A percentile compares a stretch with the other conserved stretches of the same genome.
Conservation (phyloP, 1,284 basidiomycete genomes). For the Polyporus tsugae region DNA sequence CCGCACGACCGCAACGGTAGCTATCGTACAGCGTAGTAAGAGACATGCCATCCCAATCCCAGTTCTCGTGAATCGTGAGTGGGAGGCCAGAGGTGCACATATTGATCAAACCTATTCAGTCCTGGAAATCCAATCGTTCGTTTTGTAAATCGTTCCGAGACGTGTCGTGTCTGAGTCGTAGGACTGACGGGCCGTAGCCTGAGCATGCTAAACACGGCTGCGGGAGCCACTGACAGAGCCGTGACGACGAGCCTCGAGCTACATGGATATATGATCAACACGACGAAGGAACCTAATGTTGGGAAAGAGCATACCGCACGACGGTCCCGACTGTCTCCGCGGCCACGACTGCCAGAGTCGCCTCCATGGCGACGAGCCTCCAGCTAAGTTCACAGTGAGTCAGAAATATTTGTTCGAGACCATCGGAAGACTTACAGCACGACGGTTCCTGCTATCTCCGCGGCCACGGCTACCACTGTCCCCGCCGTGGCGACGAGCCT, state of each 20-base stretch:
- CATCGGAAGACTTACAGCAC: conserved; percentile 11
- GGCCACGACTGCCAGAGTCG: conserved; percentile 25
- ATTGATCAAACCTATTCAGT: not conserved
- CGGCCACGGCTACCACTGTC: conserved; percentile 23
- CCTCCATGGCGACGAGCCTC: conserved; percentile 26
- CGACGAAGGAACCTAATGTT: not conserved
- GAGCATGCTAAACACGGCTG: conserved; percentile 13
- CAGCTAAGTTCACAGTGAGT: conserved; percentile 7
- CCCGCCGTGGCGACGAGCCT: conserved; percentile 23
- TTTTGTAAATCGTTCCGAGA: conserved; percentile 9
- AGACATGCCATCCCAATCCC: not conserved
- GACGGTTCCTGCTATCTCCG: conserved; percentile 23
- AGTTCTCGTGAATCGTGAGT: too few species aligned
- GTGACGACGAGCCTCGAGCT: conserved; percentile 21
- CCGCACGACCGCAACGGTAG: too few species aligned
- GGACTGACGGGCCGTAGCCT: not conserved
- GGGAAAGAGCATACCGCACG: conserved; percentile 3
- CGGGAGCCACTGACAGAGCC: conserved; percentile 23
- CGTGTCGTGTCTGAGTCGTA: conserved; percentile 2
- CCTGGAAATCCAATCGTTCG: not conserved
- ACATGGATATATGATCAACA: not conserved
- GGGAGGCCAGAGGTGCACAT: not conserved
- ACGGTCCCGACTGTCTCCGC: conserved; percentile 21
- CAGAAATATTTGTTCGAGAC: not conserved
- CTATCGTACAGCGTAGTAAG: conserved; percentile 11